Evolutionary conservation across 345 rosid genomes (phyloP), one percentile per base, ranked within the genome.

Genomic region (Linum usitatissimum): DNA sequence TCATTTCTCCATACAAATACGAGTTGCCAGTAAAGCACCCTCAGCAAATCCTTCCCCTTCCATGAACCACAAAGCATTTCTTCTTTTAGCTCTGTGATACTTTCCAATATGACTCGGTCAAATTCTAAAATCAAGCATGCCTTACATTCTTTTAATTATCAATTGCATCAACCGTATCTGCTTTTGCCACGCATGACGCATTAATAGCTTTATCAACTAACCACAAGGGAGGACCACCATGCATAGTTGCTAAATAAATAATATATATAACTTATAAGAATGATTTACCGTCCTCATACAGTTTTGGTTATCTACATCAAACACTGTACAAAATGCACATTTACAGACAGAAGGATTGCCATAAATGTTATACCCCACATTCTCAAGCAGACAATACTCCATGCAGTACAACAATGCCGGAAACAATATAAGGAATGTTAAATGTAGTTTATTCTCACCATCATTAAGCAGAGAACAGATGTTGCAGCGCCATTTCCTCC

Each of bases 401-500:
- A 28, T 10, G 0, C 9, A 2, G 17, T 19, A 49, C 19, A 34
- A 21, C 39, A 59, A 5, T 14, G 21, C 34, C 57, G 61, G 17
- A 64, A 23, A 23, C 28, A 23, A 23, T 23, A 23, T 23, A 23
- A 38, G 55, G 66, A 30, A 61, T 53, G 59, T 65, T 66, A 54
- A 10, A 59, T 20, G 23, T 12, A 64, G 39, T 53, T 64, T 18
- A 57, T 65, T 49, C 34, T 78, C 83, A 94, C 99, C 99, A 38
- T 94, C 99, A 79, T 94, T 94, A 40, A 84, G 93, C 68, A 90
- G 75, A 53, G 90, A 63, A 74, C 97, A 94, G 62, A 94, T 84
- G 81, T 94, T 94, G 83, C 99, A 94, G 19, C 97, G 89, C 99
- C 99, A 94, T 81, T 94, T 94, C 72, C 96, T 83, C 78, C 99